Percentiles rank a stretch among this genome's conserved stretches.
Evolutionary conservation across 2,329 filamentous ascomycete species (phyloP).

Genomic region (Pestalotiopsis sp.): DNA sequence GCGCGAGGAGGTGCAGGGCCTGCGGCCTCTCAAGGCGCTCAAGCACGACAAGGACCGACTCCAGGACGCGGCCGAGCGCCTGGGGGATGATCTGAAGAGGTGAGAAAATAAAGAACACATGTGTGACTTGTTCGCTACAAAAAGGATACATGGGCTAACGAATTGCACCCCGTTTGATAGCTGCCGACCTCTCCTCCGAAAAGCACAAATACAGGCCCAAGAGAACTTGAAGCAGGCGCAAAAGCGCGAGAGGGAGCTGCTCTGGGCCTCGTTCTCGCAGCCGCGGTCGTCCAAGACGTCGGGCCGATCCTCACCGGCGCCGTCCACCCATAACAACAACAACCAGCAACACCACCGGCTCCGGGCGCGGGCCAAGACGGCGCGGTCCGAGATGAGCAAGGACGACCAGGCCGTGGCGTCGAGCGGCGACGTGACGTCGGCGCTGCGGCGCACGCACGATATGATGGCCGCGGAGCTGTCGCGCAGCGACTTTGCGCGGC

Average conservation of each 20-base stretch:
- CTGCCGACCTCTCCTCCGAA: conserved; percentile 71
- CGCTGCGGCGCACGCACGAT: conserved; percentile 82
- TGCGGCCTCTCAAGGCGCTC: conserved; percentile 54
- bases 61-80: conserved; percentile 64
- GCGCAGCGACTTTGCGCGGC: conserved; percentile 85
- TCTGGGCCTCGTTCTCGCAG: conserved; percentile 67
- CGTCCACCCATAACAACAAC: conserved; percentile 2
- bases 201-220: conserved; percentile 79
- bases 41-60: conserved; percentile 67
- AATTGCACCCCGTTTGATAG: conserved; percentile 28
- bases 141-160: neutral
- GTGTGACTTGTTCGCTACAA: neutral
- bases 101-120: conserved; percentile 35
- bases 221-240: conserved; percentile 73
- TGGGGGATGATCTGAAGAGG: conserved; percentile 73
- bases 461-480: conserved; percentile 84
- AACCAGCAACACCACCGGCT: neutral
- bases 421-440: conserved; percentile 80
- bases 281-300: conserved; percentile 27
- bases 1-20: conserved; percentile 74
- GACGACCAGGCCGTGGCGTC: conserved; percentile 75
- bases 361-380: conserved; percentile 26
- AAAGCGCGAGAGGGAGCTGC: conserved; percentile 73
- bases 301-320: conserved; percentile 35
- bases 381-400: conserved; percentile 38